A percentile compares a stretch with the other conserved stretches of the same genome.
phyloP scores from a whole-genome alignment of 805 yeast species.

The Candida sakaeoensis region DNA sequence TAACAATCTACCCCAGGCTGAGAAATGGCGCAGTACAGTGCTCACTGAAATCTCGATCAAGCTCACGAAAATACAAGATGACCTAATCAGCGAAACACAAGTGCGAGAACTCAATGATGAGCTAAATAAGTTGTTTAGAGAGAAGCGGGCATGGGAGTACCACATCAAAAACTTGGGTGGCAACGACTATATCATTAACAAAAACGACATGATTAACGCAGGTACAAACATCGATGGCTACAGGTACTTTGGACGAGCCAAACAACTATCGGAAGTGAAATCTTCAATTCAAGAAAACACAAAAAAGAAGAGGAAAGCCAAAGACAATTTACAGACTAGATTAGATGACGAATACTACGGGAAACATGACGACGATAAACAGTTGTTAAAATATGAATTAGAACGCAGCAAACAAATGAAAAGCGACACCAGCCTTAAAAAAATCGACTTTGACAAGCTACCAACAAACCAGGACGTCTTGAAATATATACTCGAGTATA shows the following conservation, averaged over 20 bases:
- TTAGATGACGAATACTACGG: slow-evolving; percentile 43
- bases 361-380: slow-evolving; percentile 23
- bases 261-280: slow-evolving; percentile 70
- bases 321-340: slow-evolving; percentile 19
- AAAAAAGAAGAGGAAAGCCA: slow-evolving; percentile 1
- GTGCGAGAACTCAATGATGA: slow-evolving; percentile 73
- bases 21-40: slow-evolving; percentile 62
- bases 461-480: slow-evolving; percentile 43
- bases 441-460: slow-evolving; percentile 15
- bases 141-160: slow-evolving; percentile 75
- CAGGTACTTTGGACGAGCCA: slow-evolving; percentile 80
- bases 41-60: slow-evolving; percentile 60
- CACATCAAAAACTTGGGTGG: slow-evolving; percentile 73
- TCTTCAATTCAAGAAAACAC: slow-evolving; percentile 16
- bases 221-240: slow-evolving; percentile 46
- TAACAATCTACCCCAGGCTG: slow-evolving; percentile 57
- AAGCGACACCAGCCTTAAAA: slow-evolving; percentile 6
- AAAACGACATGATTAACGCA: slow-evolving; percentile 16
- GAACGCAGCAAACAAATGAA: slow-evolving; percentile 18
- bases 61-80: slow-evolving; percentile 62
- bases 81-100: slow-evolving; percentile 49
- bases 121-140: slow-evolving; percentile 61
- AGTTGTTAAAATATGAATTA: slow-evolving; percentile 26
- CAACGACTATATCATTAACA: slow-evolving; percentile 49
- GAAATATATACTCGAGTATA: slow-evolving; percentile 41